A percentile compares a stretch with the other conserved stretches of the same genome.
Conservation (phyloP, 1,284 basidiomycete genomes). For the Ustilago tritici region DNA sequence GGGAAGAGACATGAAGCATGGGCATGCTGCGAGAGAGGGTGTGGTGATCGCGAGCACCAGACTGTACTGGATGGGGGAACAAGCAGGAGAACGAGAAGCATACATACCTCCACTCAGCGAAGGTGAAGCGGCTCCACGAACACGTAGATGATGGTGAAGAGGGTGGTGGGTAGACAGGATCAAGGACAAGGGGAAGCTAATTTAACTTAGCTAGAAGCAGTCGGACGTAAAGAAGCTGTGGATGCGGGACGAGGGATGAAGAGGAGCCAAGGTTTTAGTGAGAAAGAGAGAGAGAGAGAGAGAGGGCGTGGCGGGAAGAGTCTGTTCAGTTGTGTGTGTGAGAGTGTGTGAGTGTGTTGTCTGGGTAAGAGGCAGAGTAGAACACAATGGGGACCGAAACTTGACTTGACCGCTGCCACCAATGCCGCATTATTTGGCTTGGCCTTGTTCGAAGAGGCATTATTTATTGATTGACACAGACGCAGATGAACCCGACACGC, state of each 20-base stretch:
- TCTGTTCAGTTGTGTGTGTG: not conserved
- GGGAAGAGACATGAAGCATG: not conserved
- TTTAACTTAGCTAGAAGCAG: not conserved
- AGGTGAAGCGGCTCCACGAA: not conserved
- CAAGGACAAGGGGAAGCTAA: not conserved
- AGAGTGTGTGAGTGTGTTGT: not conserved
- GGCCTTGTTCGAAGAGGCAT: slow-evolving; percentile 7
- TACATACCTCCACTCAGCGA: not conserved
- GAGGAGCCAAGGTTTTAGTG: not conserved
- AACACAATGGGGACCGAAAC: slow-evolving; percentile 1
- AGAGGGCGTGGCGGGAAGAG: not conserved
- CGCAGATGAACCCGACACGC: slow-evolving; percentile 6
- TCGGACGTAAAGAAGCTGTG: slow-evolving; percentile 9
- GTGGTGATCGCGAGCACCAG: not conserved
- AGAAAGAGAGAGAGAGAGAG: too few species aligned
- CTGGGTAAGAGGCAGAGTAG: not conserved
- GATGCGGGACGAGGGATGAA: not conserved
- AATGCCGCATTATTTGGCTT: not conserved
- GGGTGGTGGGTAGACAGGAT: not conserved
- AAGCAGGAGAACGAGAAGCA: not conserved
- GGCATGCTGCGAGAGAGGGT: too few species aligned
- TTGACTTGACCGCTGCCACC: not conserved
- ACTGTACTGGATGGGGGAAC: not conserved
- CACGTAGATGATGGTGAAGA: slow-evolving; percentile 1
- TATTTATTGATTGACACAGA: slow-evolving; percentile 6